A percentile compares a stretch with the other conserved stretches of the same genome.
Evolutionary conservation across 352 stramenopile species (phyloP).

Genomic region (Globisporangium acanthophoron): DNA sequence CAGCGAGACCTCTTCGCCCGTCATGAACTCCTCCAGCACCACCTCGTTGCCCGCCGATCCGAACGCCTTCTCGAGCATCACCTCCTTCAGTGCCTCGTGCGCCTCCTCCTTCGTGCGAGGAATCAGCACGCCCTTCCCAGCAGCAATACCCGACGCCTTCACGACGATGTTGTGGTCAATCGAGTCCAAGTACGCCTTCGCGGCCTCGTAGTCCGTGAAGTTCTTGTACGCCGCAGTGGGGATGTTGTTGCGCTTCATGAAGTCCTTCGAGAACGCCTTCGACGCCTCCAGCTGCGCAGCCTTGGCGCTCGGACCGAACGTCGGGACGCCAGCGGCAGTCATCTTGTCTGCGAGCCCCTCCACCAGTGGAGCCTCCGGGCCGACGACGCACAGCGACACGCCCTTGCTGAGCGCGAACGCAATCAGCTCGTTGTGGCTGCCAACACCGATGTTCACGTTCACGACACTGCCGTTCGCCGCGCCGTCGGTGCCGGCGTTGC

Average conservation of each 20-base stretch:
- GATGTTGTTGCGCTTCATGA: conserved; percentile 97
- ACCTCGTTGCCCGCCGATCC: conserved; percentile 94
- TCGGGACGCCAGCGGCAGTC: conserved; percentile 86
- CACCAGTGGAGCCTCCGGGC: conserved; percentile 96
- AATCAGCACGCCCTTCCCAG: conserved; percentile 98
- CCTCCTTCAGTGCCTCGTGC: conserved; percentile 91
- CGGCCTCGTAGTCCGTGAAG: conserved; percentile 92
- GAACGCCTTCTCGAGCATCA: conserved; percentile 97
- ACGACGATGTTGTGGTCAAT: conserved; percentile 96
- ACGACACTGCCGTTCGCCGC: conserved; percentile 38
- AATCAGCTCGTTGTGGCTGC: conserved; percentile 64
- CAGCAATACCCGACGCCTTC: conserved; percentile 99
- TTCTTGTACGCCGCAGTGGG: conserved; percentile 96
- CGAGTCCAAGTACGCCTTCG: conserved; percentile 90
- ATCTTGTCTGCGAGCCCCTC: conserved; percentile 95
- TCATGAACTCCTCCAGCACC: conserved; percentile 98
- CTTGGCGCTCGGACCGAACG: conserved; percentile 94
- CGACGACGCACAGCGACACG: conserved; percentile 95
- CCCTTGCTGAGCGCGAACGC: conserved; percentile 83
- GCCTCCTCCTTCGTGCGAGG: conserved; percentile 92
- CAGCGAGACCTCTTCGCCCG: conserved; percentile 96
- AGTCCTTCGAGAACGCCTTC: conserved; percentile 99
- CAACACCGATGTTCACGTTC: conserved; percentile 70
- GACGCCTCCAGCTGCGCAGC: conserved; percentile 97
- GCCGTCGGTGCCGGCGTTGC: conserved; percentile 85